Conservation (phyloP, 202 grass and related monocot species). For the Panicum virgatum region DNA sequence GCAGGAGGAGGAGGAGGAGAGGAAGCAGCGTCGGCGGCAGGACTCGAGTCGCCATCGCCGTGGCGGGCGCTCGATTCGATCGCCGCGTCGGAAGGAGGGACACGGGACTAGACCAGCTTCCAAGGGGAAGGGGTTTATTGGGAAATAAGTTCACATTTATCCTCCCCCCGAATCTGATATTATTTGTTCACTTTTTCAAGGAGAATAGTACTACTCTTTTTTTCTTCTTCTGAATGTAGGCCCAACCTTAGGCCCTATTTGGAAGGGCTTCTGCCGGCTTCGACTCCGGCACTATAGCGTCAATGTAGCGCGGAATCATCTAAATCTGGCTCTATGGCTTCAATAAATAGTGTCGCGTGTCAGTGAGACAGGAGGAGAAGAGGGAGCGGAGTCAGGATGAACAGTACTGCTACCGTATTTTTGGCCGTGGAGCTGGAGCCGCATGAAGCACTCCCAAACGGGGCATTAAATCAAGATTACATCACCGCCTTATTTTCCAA, state of each 20-base stretch:
- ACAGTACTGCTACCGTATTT: too few relatives aligned
- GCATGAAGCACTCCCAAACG: too few relatives aligned
- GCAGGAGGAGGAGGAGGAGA: slow-evolving; percentile 20
- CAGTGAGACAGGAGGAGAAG: too few relatives aligned
- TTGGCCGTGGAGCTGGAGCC: too few relatives aligned
- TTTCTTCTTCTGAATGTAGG: neutral
- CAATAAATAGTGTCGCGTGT: too few relatives aligned
- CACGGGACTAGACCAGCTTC: slow-evolving; percentile 38
- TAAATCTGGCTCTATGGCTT: too few relatives aligned
- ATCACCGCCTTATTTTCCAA: neutral
- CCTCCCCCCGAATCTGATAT: neutral
- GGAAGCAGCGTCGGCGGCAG: slow-evolving; percentile 23
- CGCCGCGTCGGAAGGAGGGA: slow-evolving; percentile 40
- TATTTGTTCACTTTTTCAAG: neutral
- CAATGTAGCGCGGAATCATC: too few relatives aligned
- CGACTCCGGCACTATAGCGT: too few relatives aligned
- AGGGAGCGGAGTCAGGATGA: too few relatives aligned
- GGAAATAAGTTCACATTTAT: slow-evolving; percentile 5
- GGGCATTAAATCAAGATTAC: neutral
- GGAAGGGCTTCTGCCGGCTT: too few relatives aligned
- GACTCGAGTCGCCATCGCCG: slow-evolving; percentile 37
- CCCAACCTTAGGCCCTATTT: neutral
- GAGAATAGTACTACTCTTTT: neutral
- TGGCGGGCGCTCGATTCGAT: slow-evolving; percentile 41
- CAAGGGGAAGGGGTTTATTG: neutral